These are phyloP conservation scores for Psilocybe sp. DNA, from an alignment of 768 basidiomycete genomes.

Conservation along the genomic window DNA sequence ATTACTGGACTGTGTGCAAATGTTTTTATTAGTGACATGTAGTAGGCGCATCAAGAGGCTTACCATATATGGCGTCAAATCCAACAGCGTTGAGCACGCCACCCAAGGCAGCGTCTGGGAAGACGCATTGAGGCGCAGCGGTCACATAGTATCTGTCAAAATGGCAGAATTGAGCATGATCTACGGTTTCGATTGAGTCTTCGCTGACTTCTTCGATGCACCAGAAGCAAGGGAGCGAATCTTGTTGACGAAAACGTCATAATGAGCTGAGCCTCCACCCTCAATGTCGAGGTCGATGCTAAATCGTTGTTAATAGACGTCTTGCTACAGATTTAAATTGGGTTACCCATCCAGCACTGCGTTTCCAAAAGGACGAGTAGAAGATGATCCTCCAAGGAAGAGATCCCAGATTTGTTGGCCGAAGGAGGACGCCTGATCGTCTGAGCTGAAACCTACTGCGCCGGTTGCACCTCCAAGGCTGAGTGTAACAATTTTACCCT, in stretches of 20 bases:
- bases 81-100: conserved; percentile 55
- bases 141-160: conserved; percentile 58
- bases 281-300: conserved; percentile 77
- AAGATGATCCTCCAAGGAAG: conserved; percentile 56
- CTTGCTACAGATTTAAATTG: neutral
- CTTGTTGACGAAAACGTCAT: conserved; percentile 52
- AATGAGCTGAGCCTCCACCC: conserved; percentile 51
- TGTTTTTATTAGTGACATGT: neutral
- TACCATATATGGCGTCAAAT: conserved; percentile 72
- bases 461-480: conserved; percentile 65
- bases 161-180: neutral
- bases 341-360: conserved; percentile 71
- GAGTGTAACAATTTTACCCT: conserved; percentile 59
- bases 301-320: neutral
- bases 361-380: conserved; percentile 66
- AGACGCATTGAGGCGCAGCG: conserved; percentile 66
- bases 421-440: conserved; percentile 54
- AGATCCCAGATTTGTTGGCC: conserved; percentile 71
- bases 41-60: conserved; percentile 4
- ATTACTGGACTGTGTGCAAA: conserved; percentile 29
- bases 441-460: conserved; percentile 56
- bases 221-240: conserved; percentile 50
- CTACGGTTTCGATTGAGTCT: neutral
- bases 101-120: conserved; percentile 62
- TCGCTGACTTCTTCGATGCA: conserved; percentile 50